phyloP scores from a whole-genome alignment of 805 yeast genomes.

The Yarrowia sp. region DNA sequence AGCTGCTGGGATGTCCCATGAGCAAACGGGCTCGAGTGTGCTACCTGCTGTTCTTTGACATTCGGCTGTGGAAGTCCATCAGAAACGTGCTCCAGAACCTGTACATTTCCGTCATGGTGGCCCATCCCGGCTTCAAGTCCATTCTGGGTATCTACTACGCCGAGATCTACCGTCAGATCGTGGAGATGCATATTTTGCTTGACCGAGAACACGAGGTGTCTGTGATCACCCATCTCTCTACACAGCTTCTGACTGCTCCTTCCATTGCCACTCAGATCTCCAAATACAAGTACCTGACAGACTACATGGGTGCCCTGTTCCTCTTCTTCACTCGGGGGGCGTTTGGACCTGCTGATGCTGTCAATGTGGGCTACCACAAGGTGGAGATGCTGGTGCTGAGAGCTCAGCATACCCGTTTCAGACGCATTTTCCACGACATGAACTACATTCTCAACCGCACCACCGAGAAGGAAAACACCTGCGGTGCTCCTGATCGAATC shows the following conservation, averaged over 20 bases:
- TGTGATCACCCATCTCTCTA: conserved; percentile 71
- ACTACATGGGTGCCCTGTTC: conserved; percentile 67
- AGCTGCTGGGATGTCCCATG: conserved; percentile 37
- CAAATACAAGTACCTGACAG: conserved; percentile 67
- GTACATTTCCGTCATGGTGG: conserved; percentile 67
- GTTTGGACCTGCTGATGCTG: conserved; percentile 35
- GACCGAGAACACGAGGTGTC: conserved; percentile 92
- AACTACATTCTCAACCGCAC: conserved; percentile 79
- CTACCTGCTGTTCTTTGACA: conserved; percentile 67
- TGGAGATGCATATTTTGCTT: conserved; percentile 69
- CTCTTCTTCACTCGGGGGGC: conserved; percentile 55
- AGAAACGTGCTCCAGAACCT: conserved; percentile 67
- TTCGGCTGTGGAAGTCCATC: conserved; percentile 71
- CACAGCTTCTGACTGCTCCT: conserved; percentile 91
- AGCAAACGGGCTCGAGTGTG: conserved; percentile 56
- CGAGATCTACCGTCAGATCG: conserved; percentile 77
- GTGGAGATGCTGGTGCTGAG: conserved; percentile 22
- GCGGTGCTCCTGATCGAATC: conserved; percentile 56
- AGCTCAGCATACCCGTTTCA: conserved; percentile 66
- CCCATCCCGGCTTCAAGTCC: conserved; percentile 62
- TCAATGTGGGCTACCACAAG: conserved; percentile 34
- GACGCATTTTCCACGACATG: conserved; percentile 79
- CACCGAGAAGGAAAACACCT: conserved; percentile 58
- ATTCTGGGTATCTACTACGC: conserved; percentile 80
- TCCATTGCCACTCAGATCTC: conserved; percentile 71